Evolutionary conservation across 192 early-diverging fungal species (phyloP).

Genomic region (Coemansia umbellata): DNA sequence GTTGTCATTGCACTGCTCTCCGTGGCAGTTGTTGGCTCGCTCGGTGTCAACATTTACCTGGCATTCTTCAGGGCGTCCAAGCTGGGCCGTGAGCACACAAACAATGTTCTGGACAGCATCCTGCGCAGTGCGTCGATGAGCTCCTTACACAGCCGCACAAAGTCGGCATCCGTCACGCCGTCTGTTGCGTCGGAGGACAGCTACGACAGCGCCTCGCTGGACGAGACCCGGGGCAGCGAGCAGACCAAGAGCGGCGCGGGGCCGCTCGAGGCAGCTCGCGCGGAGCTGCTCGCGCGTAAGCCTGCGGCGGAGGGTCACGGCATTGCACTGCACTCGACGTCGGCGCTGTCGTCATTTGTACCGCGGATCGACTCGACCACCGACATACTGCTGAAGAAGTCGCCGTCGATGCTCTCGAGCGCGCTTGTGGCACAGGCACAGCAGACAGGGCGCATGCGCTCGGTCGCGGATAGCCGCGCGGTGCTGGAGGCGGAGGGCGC

Average conservation of each 20-base stretch:
- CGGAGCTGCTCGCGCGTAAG: constrained; percentile 23
- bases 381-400: constrained; percentile 43
- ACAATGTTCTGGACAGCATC: constrained; percentile 16
- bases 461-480: constrained; percentile 42
- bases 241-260: not conserved
- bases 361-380: constrained; percentile 39
- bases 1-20: constrained; percentile 40
- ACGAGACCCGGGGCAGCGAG: not conserved
- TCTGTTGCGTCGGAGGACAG: constrained; percentile 15
- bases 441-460: constrained; percentile 7
- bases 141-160: not conserved
- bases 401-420: constrained; percentile 20
- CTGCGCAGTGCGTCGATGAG: constrained; percentile 12
- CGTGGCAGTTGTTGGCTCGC: constrained; percentile 29
- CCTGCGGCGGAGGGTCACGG: constrained; percentile 17
- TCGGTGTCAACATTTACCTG: constrained; percentile 46
- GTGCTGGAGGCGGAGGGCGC: constrained; percentile 38
- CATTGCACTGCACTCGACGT: constrained; percentile 38
- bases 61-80: constrained; percentile 17
- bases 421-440: constrained; percentile 10
- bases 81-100: not conserved
- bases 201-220: constrained; percentile 4
- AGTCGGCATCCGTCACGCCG: not conserved
- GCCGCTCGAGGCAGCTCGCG: constrained; percentile 31
- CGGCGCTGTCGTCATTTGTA: constrained; percentile 37